Evolutionary conservation across 2,329 filamentous ascomycete species (phyloP), one percentile per base, ranked within the genome.

Genomic region (Xylaria digitata): DNA sequence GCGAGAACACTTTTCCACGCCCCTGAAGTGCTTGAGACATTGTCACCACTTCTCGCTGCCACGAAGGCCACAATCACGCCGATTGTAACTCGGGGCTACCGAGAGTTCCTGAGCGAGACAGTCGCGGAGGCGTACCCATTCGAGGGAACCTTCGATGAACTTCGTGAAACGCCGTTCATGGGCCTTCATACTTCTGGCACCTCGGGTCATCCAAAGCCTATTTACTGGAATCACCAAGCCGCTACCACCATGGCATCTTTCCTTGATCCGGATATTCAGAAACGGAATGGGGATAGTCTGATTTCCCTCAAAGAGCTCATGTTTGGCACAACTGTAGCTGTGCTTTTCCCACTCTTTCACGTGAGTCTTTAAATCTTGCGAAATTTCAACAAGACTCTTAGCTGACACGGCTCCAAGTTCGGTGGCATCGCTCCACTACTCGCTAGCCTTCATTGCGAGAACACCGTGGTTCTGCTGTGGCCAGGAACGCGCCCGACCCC

Each of bases 151-250:
- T 67, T 46, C 59, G 65, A 54, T 42, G 66, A 58, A 65, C 55
- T 58, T 30, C n/a, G 42, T 3, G 40, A 43, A 13, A 40, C 15
- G 1, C 57, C 43, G 9, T 71, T 72, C 26, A 54, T 70, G 37
- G 70, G 70, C 26, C 70, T 73, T 2, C 71, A 73, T 60, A 73
- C 71, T 1, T 73, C 70, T 32, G 70, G 70, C 3, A 72, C 71
- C 2, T 71, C 71, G 6, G 70, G 71, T n/a, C 70, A 72, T 26
- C 71, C 71, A 1, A 73, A 73, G 37, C 71, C 71, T 1, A 70
- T 73, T 5, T 70, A 65, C 49, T 71, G 68, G 67, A 73, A 59
- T 21, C 63, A 70, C 32, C 43, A 48, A 2, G 61, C 60, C 17
- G 49, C 48, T 8, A 9, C 65, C 1, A 19, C 60, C 8, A 15